Base-by-base conservation (phyloP, 169 alveolate species). In the Cryptosporidium meleagridis region DNA sequence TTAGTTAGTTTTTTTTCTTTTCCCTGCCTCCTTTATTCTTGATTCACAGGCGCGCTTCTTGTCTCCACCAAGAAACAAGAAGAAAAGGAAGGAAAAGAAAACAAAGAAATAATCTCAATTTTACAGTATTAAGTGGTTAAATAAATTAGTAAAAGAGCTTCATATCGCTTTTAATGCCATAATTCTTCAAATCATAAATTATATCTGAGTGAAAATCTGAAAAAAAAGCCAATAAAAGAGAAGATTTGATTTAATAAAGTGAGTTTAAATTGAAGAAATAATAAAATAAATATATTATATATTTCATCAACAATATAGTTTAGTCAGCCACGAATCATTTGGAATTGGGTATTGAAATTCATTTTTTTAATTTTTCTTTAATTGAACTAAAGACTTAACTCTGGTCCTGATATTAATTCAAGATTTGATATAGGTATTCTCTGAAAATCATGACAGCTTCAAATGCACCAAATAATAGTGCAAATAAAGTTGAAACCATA, bases 401-500 rank as follows among this genome's bases (percentile, higher is more conserved):
- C 35, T 1, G 2, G 6, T n/a, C 67, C 14, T 8, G 67, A 55
- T 55, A 9, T 39, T 3, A 39, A 39, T 55, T 26, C 7, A 26
- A 23, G 3, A n/a, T 16, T 55, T 55, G 18, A 26, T 21, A 26
- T 10, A 10, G 37, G 37, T 10, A n/a, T n/a, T 55, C 26, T 7
- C 8, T 55, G 72, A 14, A 65, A 65, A 26, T 23, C 10, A 65
- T 65, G 51, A 14, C 51, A 69, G 29, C 31, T 53, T 35, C 86
- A 73, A 33, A 55, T 23, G 14, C 67, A 55, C 14, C 6, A 55
- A 52, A 33, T 10, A 37, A 62, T 2, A 65, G 35, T 14, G 87
- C 45, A 2, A 62, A 45, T 18, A 80, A 59, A n/a, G 29, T n/a
- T 21, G 87, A 80, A 45, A 44, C 80, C 29, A 44, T 80, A 16